Evolutionary conservation across 345 rosid genomes (phyloP).

Genomic region (Stellera chamaejasme): DNA sequence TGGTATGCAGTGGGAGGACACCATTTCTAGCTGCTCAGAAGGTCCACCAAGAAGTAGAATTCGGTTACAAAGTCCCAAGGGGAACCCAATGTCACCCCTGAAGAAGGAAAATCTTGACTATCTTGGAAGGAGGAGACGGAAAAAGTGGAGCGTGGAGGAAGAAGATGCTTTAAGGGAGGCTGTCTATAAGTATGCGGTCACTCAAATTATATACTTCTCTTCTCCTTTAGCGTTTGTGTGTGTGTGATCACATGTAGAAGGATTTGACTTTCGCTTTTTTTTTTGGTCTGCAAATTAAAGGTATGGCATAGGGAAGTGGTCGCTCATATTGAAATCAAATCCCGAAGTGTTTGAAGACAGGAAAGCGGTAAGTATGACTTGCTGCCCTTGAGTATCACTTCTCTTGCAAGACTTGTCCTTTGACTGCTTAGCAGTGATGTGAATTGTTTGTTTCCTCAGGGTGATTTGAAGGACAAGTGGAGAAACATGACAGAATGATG

Average conservation of each 20-base stretch:
- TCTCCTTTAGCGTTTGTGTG: neutral
- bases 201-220: neutral
- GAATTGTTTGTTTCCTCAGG: conserved; percentile 20
- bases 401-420: neutral
- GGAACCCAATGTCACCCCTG: conserved; percentile 22
- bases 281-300: conserved; percentile 14
- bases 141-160: conserved; percentile 42
- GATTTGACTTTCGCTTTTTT: neutral
- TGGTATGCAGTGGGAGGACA: conserved; percentile 41
- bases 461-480: conserved; percentile 70
- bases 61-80: conserved; percentile 19
- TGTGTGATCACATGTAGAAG: too few species aligned
- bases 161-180: conserved; percentile 47
- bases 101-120: conserved; percentile 9
- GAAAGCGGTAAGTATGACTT: conserved; percentile 25
- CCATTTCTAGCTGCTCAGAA: conserved; percentile 27
- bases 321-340: conserved; percentile 22
- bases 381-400: neutral
- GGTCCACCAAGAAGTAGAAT: conserved; percentile 6
- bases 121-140: conserved; percentile 23
- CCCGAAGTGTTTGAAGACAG: conserved; percentile 24
- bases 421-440: neutral
- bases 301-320: conserved; percentile 47
- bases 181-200: conserved; percentile 22
- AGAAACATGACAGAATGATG: conserved; percentile 34